phyloP scores from a whole-genome alignment of 345 rosid species.

The Murraya paniculata region DNA sequence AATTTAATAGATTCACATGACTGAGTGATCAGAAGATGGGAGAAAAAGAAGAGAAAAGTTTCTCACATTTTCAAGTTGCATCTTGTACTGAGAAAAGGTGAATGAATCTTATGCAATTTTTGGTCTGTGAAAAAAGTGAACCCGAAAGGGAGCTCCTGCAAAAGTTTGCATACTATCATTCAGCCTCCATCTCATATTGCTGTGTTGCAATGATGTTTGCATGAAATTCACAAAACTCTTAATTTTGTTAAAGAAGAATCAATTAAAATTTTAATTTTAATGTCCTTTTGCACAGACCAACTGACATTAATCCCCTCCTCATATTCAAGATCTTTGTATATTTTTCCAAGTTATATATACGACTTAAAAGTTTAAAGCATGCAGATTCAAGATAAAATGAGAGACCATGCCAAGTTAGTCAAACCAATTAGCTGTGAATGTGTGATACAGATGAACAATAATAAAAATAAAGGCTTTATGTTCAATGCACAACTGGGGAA shows the following conservation, averaged over 20 bases:
- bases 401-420: not conserved
- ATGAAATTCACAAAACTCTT: slow-evolving; percentile 30
- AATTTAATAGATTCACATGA: slow-evolving; percentile 15
- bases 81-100: slow-evolving; percentile 8
- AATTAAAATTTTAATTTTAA: too few relatives aligned
- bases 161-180: slow-evolving; percentile 21
- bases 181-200: slow-evolving; percentile 34
- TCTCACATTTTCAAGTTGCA: slow-evolving; percentile 24
- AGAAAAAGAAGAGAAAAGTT: slow-evolving; percentile 7
- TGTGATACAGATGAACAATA: not conserved
- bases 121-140: slow-evolving; percentile 17
- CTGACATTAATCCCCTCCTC: not conserved
- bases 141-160: slow-evolving; percentile 3
- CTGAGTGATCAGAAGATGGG: not conserved
- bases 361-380: not conserved
- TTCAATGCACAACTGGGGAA: slow-evolving; percentile 5
- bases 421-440: slow-evolving; percentile 9
- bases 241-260: not conserved
- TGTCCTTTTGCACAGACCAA: too few relatives aligned
- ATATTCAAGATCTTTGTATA: not conserved
- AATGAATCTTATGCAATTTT: slow-evolving; percentile 14
- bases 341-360: not conserved
- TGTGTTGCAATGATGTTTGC: slow-evolving; percentile 39
- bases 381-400: not conserved
- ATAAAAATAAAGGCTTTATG: not conserved